A percentile compares a stretch with the other conserved stretches of the same genome.
phyloP scores from a whole-genome alignment of 352 stramenopile genomes.

The Pythium apleroticum region DNA sequence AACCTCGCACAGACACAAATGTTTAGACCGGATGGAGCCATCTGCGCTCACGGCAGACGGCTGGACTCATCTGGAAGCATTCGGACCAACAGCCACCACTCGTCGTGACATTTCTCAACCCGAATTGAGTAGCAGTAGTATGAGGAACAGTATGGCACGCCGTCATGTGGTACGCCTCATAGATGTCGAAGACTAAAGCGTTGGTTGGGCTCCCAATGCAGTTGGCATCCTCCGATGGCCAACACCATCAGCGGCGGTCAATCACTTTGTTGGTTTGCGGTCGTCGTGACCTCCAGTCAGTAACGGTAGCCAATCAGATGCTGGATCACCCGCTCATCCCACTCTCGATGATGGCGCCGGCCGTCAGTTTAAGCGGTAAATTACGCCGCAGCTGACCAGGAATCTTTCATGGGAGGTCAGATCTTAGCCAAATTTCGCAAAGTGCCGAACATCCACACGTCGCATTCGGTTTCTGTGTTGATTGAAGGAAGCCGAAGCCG shows the following conservation, averaged over 20 bases:
- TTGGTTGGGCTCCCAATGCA: no score
- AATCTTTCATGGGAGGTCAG: constrained; percentile 4
- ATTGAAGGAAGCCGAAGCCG: no score
- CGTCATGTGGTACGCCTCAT: neutral
- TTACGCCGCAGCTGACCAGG: constrained; percentile 5
- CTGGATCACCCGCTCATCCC: neutral
- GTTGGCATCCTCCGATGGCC: no score
- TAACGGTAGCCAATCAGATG: constrained; percentile 6
- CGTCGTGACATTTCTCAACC: neutral
- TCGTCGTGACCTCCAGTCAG: constrained; percentile 13
- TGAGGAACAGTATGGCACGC: neutral
- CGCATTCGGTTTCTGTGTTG: constrained; percentile 6
- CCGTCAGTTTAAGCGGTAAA: constrained; percentile 5
- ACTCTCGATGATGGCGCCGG: constrained; percentile 23
- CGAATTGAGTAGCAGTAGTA: neutral
- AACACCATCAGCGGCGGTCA: neutral
- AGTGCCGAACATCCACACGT: neutral
- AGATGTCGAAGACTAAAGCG: no score
- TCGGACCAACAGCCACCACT: neutral
- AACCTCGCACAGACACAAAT: constrained; percentile 10
- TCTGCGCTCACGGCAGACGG: neutral
- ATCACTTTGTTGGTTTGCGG: constrained; percentile 2
- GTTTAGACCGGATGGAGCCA: neutral
- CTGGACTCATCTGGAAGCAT: neutral
- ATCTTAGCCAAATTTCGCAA: neutral